Evolutionary conservation across 257 asterid genomes (phyloP).

Genomic region (Primulina eburnea): DNA sequence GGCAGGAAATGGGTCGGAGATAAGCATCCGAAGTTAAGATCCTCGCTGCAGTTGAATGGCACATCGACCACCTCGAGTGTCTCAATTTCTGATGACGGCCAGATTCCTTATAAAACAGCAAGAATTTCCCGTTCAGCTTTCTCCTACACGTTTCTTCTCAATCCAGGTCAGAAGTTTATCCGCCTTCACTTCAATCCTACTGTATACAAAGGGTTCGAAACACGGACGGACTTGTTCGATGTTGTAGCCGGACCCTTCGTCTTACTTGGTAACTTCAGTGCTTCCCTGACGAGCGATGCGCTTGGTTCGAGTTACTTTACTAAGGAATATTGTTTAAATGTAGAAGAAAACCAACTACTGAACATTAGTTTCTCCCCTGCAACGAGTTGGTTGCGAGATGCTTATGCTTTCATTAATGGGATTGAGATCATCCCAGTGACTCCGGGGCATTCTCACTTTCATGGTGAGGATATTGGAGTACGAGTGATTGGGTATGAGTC

Average conservation of each 20-base stretch:
- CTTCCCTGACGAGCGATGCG: background rate
- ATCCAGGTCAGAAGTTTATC: background rate
- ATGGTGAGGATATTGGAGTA: background rate
- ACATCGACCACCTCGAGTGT: slow-evolving; percentile 29
- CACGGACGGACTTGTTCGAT: background rate
- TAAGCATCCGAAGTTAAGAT: slow-evolving; percentile 4
- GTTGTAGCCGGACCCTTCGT: slow-evolving; percentile 3
- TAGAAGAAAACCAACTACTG: slow-evolving; percentile 2
- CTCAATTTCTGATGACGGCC: background rate
- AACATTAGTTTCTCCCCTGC: slow-evolving; percentile 2
- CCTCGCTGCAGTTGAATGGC: slow-evolving; percentile 21
- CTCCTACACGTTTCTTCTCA: background rate
- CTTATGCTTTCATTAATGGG: slow-evolving; percentile 12
- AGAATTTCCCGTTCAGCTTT: slow-evolving; percentile 1
- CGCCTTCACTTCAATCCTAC: background rate
- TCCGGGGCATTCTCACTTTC: background rate
- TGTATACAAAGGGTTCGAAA: background rate
- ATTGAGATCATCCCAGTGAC: slow-evolving; percentile 1
- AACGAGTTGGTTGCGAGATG: background rate
- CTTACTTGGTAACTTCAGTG: slow-evolving; percentile 11
- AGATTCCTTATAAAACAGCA: background rate
- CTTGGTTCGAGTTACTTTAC: background rate
- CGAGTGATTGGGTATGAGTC: slow-evolving; percentile 5
- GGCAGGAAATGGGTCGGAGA: slow-evolving; percentile 38
- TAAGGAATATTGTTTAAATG: slow-evolving; percentile 4